phyloP scores from a whole-genome alignment of 345 rosid genomes.

The Bruguiera sexangula region DNA sequence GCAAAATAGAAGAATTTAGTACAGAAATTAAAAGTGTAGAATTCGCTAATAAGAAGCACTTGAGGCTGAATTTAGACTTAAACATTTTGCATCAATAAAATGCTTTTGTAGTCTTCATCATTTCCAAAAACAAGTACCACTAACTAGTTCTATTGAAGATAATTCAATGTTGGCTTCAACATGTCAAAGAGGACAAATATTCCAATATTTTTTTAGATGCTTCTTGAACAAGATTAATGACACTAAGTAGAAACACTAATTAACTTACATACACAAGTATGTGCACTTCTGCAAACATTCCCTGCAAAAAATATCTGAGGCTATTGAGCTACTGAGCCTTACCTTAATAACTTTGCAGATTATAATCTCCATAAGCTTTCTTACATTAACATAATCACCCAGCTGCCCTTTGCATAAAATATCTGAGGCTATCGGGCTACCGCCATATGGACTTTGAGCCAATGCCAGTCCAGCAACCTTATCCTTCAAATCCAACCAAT shows the following conservation, averaged over 20 bases:
- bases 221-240: too few relatives aligned
- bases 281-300: too few relatives aligned
- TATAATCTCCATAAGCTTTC: conserved; percentile 81
- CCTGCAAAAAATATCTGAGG: background rate
- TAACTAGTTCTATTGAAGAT: too few relatives aligned
- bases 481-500: conserved; percentile 94
- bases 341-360: conserved; percentile 96
- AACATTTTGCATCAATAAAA: too few relatives aligned
- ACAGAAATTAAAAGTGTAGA: background rate
- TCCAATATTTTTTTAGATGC: too few relatives aligned
- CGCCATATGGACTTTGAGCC: conserved; percentile 95
- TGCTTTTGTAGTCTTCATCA: too few relatives aligned
- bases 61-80: too few relatives aligned
- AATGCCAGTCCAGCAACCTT: conserved; percentile 89
- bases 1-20: background rate
- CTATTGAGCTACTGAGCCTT: conserved; percentile 6
- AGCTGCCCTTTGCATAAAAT: conserved; percentile 92
- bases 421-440: conserved; percentile 93
- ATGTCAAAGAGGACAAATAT: too few relatives aligned
- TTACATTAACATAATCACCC: conserved; percentile 79
- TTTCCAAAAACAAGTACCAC: too few relatives aligned
- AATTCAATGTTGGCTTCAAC: too few relatives aligned
- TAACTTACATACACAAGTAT: too few relatives aligned
- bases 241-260: too few relatives aligned
- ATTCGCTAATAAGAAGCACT: background rate